Evolutionary conservation across 1,284 basidiomycete genomes (phyloP).

Genomic region (Pascua sp.): DNA sequence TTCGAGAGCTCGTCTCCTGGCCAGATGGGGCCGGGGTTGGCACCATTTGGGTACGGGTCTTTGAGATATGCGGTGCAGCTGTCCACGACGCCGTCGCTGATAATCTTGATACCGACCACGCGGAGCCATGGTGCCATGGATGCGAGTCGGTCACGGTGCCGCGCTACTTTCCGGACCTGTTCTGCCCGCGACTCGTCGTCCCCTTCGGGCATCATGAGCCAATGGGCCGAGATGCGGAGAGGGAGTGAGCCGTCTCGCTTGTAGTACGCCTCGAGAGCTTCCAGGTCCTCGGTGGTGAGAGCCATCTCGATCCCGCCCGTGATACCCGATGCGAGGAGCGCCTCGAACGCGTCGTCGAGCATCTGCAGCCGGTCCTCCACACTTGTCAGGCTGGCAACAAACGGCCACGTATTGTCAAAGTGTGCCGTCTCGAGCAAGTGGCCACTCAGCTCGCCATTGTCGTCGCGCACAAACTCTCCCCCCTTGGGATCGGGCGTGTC

Average conservation of each 20-base stretch:
- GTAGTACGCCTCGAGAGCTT: slow-evolving; percentile 25
- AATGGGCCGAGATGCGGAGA: slow-evolving; percentile 23
- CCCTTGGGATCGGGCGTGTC: slow-evolving; percentile 22
- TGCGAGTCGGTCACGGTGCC: slow-evolving; percentile 17
- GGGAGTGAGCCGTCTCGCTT: slow-evolving; percentile 20
- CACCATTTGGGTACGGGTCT: slow-evolving; percentile 26
- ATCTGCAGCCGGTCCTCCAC: slow-evolving; percentile 17
- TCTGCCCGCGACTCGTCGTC: slow-evolving; percentile 14
- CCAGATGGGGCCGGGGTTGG: slow-evolving; percentile 30
- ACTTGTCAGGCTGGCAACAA: slow-evolving; percentile 14
- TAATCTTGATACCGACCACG: slow-evolving; percentile 36
- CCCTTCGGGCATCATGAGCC: slow-evolving; percentile 21
- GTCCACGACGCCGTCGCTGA: slow-evolving; percentile 35
- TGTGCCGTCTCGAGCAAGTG: slow-evolving; percentile 27
- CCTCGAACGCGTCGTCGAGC: slow-evolving; percentile 21
- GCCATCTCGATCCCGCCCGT: slow-evolving; percentile 36
- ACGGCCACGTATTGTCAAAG: slow-evolving; percentile 31
- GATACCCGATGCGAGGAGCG: slow-evolving; percentile 25
- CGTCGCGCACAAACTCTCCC: slow-evolving; percentile 28
- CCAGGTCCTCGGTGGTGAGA: slow-evolving; percentile 20
- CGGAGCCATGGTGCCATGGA: slow-evolving; percentile 20
- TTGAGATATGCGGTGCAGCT: slow-evolving; percentile 33
- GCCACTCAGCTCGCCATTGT: slow-evolving; percentile 25
- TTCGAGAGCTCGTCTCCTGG: slow-evolving; percentile 18
- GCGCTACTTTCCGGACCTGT: slow-evolving; percentile 17